These are phyloP conservation scores for Wickerhamomyces sp. DNA, from an alignment of 1,139 yeast genomes.

Conservation along the genomic window DNA sequence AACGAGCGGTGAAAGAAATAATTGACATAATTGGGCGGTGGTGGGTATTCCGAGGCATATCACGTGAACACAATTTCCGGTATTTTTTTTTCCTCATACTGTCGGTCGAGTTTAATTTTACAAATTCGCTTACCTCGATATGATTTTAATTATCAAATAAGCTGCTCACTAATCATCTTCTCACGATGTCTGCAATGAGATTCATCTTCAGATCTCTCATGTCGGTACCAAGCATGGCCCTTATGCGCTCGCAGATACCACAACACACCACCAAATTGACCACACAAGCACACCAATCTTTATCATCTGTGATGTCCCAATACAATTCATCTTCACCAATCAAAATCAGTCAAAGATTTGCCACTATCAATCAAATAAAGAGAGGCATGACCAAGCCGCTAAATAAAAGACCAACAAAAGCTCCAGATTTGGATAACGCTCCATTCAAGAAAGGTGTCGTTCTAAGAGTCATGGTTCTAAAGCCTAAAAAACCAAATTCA, in stretches of 20 bases:
- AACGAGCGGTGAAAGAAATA: too few relatives aligned
- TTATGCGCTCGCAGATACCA: slow-evolving; percentile 12
- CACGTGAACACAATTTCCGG: too few relatives aligned
- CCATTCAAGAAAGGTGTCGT: slow-evolving; percentile 94
- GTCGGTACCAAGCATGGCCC: slow-evolving; percentile 10
- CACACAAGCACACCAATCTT: slow-evolving; percentile 8
- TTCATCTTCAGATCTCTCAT: slow-evolving; percentile 19
- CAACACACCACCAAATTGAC: slow-evolving; percentile 3
- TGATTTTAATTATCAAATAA: too few relatives aligned
- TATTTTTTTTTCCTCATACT: too few relatives aligned
- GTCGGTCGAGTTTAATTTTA: too few relatives aligned
- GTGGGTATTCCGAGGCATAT: too few relatives aligned
- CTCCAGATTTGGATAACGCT: slow-evolving; percentile 77
- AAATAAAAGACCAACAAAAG: slow-evolving; percentile 45
- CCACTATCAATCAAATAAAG: slow-evolving; percentile 70
- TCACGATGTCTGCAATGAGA: slow-evolving; percentile 10
- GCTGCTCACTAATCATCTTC: not conserved
- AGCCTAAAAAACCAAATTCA: slow-evolving; percentile 97
- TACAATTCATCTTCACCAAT: slow-evolving; percentile 11
- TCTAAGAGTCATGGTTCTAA: slow-evolving; percentile 87
- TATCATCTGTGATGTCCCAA: slow-evolving; percentile 14
- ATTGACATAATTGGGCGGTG: too few relatives aligned
- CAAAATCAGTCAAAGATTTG: slow-evolving; percentile 30
- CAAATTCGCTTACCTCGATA: too few relatives aligned
- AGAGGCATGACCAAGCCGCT: slow-evolving; percentile 59